Evolutionary conservation across 2,329 filamentous ascomycete species (phyloP).

Genomic region (Ceratocystis harringtonii): DNA sequence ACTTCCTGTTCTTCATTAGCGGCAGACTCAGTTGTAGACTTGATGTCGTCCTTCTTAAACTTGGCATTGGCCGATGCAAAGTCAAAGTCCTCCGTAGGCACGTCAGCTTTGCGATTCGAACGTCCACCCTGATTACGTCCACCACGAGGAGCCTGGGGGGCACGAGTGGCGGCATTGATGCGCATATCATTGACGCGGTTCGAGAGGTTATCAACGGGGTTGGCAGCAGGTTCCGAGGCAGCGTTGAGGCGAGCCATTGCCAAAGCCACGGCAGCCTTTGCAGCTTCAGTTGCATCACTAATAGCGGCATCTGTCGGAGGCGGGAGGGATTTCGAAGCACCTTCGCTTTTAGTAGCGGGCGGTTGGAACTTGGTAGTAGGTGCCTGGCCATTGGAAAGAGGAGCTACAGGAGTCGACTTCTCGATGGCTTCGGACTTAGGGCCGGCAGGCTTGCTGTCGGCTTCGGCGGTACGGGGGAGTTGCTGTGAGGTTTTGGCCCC

Average conservation of each 20-base stretch:
- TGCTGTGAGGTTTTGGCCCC: neutral
- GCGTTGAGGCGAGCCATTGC: conserved; percentile 57
- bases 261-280: conserved; percentile 61
- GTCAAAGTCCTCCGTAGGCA: conserved; percentile 83
- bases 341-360: conserved; percentile 21
- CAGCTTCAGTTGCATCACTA: conserved; percentile 56
- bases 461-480: neutral
- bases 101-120: conserved; percentile 55
- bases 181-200: conserved; percentile 68
- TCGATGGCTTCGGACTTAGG: conserved; percentile 26
- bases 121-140: conserved; percentile 28
- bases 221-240: conserved; percentile 27
- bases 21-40: neutral
- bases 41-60: conserved; percentile 29
- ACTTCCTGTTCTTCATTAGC: conserved; percentile 52
- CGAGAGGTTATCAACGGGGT: conserved; percentile 53
- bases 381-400: conserved; percentile 23
- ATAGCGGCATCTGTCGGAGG: conserved; percentile 29
- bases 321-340: conserved; percentile 25
- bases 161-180: conserved; percentile 40
- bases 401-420: conserved; percentile 20
- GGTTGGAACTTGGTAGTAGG: conserved; percentile 23
- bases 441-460: conserved; percentile 24
- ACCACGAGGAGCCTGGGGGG: conserved; percentile 34
- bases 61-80: conserved; percentile 48